These are phyloP conservation scores for Plasmodium falciparum DNA, from an alignment of 169 alveolate genomes.

Conservation along the genomic window DNA sequence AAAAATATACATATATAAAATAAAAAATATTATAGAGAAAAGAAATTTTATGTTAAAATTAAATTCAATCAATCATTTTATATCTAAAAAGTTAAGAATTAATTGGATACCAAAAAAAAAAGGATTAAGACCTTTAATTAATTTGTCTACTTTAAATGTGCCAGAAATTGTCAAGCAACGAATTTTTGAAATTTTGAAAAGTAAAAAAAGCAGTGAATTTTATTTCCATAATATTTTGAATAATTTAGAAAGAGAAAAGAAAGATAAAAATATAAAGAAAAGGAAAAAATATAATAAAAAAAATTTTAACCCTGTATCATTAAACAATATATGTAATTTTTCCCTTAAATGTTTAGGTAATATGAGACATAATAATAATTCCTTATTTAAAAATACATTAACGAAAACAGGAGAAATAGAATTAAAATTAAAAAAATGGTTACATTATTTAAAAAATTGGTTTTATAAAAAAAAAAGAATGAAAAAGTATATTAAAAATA, in stretches of 20 bases:
- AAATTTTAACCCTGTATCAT: slow-evolving; percentile 60
- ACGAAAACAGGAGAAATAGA: slow-evolving; percentile 62
- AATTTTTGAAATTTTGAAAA: slow-evolving; percentile 47
- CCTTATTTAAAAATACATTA: slow-evolving; percentile 61
- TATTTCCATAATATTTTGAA: slow-evolving; percentile 51
- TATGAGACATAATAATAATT: slow-evolving; percentile 36
- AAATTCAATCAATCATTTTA: slow-evolving; percentile 37
- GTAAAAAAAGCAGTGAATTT: slow-evolving; percentile 70
- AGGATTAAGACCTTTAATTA: slow-evolving; percentile 70
- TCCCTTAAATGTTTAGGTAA: slow-evolving; percentile 56
- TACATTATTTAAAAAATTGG: slow-evolving; percentile 36
- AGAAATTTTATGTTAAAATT: slow-evolving; percentile 36
- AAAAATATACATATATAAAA: slow-evolving; percentile 25
- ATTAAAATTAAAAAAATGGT: slow-evolving; percentile 52
- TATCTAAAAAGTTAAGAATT: slow-evolving; percentile 65
- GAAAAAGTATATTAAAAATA: slow-evolving; percentile 69
- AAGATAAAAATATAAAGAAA: slow-evolving; percentile 12
- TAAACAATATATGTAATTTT: slow-evolving; percentile 60
- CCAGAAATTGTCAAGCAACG: slow-evolving; percentile 61
- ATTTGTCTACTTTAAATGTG: slow-evolving; percentile 52
- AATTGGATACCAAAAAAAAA: slow-evolving; percentile 76
- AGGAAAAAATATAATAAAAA: slow-evolving; percentile 58
- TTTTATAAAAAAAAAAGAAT: slow-evolving; percentile 45
- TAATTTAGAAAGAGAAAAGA: slow-evolving; percentile 56
- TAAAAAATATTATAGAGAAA: slow-evolving; percentile 63